Base-by-base conservation (phyloP, 2,329 filamentous ascomycete genomes). In the Aaosphaeria arxii region DNA sequence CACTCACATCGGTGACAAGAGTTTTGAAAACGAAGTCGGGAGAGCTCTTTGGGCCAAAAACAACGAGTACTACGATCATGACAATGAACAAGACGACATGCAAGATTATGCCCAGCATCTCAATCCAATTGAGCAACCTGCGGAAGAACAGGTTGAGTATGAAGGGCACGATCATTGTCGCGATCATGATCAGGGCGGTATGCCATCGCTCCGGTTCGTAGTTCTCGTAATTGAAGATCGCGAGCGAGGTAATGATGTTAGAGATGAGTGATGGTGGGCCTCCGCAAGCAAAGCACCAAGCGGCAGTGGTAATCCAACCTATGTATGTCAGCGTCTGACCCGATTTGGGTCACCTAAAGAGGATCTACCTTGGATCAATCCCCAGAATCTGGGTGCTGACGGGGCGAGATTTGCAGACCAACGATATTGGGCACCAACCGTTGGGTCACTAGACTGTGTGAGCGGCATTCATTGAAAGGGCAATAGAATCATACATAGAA, bases 71-170 rank as follows among this genome's bases (percentile, higher is more conserved):
- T 38, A 76, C 71, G 13, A 80, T 63, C 50, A 76, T 73, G 4
- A 69, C 75, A 48, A 79, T 72, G 54, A 79, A 75, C 11, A 77
- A 77, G 9, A 73, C 54, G 7, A 79, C 62, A 47, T 80, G 77
- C 7, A 77, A 52, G 29, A 76, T 62, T 5, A 76, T 63, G 11
- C 76, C 66, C 6, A 73, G 50, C 1, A 71, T 70, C 53, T 81
- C 77, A 32, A 78, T 58, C 2, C 66, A 53, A 4, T 74, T 77
- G 5, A 80, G 62, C 1, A 73, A 47, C 7, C 61, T 68, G 2
- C 71, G 71, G 7, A 73, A 63, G 38, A 74, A 66, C 5, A 72
- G 71, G 51, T 80, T 79, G 44, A 73, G 64, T 4, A 62, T 53
- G 6, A 73, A 58, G 1, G 70, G 63, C 30, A 74, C 50, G 1